These are phyloP conservation scores for Leishmania gerbilli DNA, from an alignment of 208 protist species.

Conservation along the genomic window DNA sequence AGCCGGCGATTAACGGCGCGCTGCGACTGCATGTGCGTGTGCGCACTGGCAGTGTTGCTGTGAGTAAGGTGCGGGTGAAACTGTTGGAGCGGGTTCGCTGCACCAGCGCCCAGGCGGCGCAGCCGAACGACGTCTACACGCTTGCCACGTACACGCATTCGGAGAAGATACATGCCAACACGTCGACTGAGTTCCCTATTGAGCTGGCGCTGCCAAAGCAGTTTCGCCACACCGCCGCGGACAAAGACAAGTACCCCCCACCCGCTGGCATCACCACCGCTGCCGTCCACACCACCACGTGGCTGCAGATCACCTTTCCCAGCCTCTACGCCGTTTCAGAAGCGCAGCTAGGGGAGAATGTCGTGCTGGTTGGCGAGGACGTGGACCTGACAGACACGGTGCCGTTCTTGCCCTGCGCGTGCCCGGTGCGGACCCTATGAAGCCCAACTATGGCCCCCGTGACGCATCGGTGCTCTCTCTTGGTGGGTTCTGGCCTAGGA, in stretches of 20 bases:
- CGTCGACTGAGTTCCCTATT: conserved; percentile 8
- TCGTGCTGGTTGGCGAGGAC: conserved; percentile 37
- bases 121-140: conserved; percentile 9
- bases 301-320: conserved; percentile 36
- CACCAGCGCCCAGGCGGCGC: background rate
- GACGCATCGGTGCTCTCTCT: background rate
- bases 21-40: conserved; percentile 10
- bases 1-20: background rate
- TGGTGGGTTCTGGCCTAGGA: background rate
- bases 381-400: conserved; percentile 36
- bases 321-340: conserved; percentile 30
- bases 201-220: conserved; percentile 18
- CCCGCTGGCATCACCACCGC: conserved; percentile 8
- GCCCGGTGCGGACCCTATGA: conserved; percentile 2
- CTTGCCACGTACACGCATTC: conserved; percentile 8
- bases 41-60: conserved; percentile 5
- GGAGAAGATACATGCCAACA: conserved; percentile 17
- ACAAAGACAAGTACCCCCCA: conserved; percentile 8
- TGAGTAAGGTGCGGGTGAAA: conserved; percentile 13
- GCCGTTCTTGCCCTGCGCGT: conserved; percentile 30
- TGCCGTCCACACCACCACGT: conserved; percentile 20
- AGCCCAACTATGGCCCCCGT: background rate
- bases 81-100: conserved; percentile 15
- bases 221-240: conserved; percentile 13
- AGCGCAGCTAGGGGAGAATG: conserved; percentile 9